These are phyloP conservation scores for Beauveria pseudobassiana DNA, from an alignment of 2,329 filamentous ascomycete species.

Conservation along the genomic window DNA sequence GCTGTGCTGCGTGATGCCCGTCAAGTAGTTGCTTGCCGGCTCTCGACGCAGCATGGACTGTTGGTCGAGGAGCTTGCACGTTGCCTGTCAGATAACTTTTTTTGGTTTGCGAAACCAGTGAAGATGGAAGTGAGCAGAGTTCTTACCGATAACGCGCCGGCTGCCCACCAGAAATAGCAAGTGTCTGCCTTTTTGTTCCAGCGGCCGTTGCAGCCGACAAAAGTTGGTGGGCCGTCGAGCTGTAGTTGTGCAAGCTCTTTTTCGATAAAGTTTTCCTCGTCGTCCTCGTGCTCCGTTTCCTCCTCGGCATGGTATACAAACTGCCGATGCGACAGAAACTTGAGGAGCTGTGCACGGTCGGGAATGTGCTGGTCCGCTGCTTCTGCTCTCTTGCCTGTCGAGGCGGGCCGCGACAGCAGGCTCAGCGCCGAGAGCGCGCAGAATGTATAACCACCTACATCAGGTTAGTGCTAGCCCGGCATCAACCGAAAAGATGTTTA, in stretches of 20 bases:
- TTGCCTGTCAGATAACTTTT: not conserved
- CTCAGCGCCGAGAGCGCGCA: conserved; percentile 74
- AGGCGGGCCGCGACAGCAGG: conserved; percentile 58
- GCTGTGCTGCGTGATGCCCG: conserved; percentile 78
- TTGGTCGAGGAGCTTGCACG: conserved; percentile 47
- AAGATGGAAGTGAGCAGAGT: no score
- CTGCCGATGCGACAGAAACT: conserved; percentile 60
- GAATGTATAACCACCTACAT: conserved; percentile 79
- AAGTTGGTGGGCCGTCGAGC: conserved; percentile 28
- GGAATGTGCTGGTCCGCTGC: conserved; percentile 25
- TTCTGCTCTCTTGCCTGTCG: conserved; percentile 9
- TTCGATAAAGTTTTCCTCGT: conserved; percentile 32
- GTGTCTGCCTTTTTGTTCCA: conserved; percentile 90
- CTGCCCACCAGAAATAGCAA: conserved; percentile 93
- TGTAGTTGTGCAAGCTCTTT: conserved; percentile 27
- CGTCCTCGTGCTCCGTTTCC: conserved; percentile 36
- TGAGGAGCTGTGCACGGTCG: conserved; percentile 25
- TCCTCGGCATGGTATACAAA: conserved; percentile 48
- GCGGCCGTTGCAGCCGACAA: conserved; percentile 80
- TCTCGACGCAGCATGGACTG: conserved; percentile 48
- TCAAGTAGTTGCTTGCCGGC: conserved; percentile 67
- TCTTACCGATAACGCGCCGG: conserved; percentile 49
- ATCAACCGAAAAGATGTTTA: conserved; percentile 24
- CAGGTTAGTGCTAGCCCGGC: not conserved
- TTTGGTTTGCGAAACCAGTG: no score